Conservation (phyloP, 2,329 filamentous ascomycete species). For the Talaromyces islandicus region DNA sequence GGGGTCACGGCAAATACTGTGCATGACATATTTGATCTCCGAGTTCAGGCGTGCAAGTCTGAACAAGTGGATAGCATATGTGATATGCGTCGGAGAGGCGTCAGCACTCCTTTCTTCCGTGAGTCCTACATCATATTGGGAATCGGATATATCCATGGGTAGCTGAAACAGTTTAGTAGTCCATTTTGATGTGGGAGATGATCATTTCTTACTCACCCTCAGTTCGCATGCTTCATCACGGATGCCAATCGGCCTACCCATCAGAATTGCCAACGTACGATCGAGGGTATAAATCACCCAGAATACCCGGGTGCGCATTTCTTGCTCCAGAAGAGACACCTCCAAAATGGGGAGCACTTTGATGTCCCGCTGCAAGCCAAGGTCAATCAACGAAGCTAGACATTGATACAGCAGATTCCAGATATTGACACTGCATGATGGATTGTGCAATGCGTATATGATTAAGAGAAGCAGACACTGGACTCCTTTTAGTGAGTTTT, state of each 20-base stretch:
- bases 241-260: conserved; percentile 51
- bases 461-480: conserved; percentile 41
- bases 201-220: conserved; percentile 31
- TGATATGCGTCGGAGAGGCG: conserved; percentile 25
- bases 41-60: conserved; percentile 42
- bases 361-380: conserved; percentile 49
- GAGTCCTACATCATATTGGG: background rate
- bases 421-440: conserved; percentile 44
- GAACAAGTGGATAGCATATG: conserved; percentile 46
- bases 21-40: conserved; percentile 53
- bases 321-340: conserved; percentile 46
- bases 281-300: conserved; percentile 52
- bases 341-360: conserved; percentile 28
- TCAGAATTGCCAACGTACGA: conserved; percentile 48
- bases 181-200: conserved; percentile 9
- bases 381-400: conserved; percentile 45
- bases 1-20: conserved; percentile 45
- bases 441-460: conserved; percentile 48
- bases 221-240: conserved; percentile 52
- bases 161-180: background rate
- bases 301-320: conserved; percentile 51
- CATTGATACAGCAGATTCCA: conserved; percentile 55
- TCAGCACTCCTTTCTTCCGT: conserved; percentile 15
- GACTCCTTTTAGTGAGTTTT: conserved; percentile 45
- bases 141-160: conserved; percentile 4